Evolutionary conservation across 2,329 filamentous ascomycete genomes (phyloP).

Genomic region (Cordyceps cicadae): DNA sequence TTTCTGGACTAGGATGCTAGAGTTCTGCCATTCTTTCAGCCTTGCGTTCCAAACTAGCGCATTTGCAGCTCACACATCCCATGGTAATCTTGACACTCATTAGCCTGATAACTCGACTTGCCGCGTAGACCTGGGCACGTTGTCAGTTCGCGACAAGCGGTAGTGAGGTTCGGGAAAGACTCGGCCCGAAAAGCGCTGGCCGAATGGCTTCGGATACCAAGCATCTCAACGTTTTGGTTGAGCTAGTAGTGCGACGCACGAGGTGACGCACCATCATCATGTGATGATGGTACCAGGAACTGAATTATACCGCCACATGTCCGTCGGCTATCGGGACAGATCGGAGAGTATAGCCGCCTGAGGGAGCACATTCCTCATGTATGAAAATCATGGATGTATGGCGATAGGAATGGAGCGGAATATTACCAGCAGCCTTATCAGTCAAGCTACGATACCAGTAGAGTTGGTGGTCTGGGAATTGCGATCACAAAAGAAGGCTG

Average conservation of each 20-base stretch:
- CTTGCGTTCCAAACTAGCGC: neutral
- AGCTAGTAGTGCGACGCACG: conserved; percentile 1
- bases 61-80: neutral
- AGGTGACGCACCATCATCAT: conserved; percentile 13
- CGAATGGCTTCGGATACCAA: neutral
- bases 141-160: neutral
- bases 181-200: neutral
- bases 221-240: conserved; percentile 6
- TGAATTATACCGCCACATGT: neutral
- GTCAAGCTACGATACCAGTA: too few relatives aligned
- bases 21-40: neutral
- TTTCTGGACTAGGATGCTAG: neutral
- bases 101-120: too few relatives aligned
- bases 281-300: conserved; percentile 7
- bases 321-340: neutral
- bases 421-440: neutral
- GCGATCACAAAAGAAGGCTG: too few relatives aligned
- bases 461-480: too few relatives aligned
- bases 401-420: neutral
- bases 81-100: too few relatives aligned
- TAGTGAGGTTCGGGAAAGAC: neutral
- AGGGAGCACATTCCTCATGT: neutral
- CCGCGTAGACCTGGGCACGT: neutral
- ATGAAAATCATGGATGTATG: neutral
- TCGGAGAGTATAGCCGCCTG: neutral